phyloP scores from a whole-genome alignment of 2,329 filamentous ascomycete genomes.

The Xylariales sp. region DNA sequence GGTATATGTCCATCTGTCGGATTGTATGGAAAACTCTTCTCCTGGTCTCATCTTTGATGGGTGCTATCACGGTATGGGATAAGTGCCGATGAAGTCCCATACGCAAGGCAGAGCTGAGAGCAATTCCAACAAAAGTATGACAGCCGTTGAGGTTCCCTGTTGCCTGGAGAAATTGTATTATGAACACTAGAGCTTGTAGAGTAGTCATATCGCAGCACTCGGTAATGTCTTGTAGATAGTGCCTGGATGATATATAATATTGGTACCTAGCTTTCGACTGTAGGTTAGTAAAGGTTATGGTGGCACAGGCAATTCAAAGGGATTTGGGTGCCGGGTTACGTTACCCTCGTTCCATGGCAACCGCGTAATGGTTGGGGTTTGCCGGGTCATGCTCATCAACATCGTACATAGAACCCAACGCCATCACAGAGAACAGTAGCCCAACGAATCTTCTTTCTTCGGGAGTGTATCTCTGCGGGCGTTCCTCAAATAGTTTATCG shows the following conservation, averaged over 20 bases:
- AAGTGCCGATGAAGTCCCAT: constrained; percentile 71
- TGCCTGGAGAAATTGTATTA: constrained; percentile 72
- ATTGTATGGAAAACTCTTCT: constrained; percentile 61
- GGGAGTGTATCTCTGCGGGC: constrained; percentile 56
- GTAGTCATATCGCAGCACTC: constrained; percentile 67
- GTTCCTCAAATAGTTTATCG: constrained; percentile 70
- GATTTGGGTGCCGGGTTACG: no score
- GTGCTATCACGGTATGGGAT: constrained; percentile 53
- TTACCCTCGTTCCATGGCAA: constrained; percentile 54
- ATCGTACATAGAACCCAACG: constrained; percentile 69
- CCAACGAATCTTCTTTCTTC: constrained; percentile 67
- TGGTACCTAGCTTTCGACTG: constrained; percentile 49
- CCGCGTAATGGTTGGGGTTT: constrained; percentile 41
- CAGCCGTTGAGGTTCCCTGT: constrained; percentile 71
- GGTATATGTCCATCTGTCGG: constrained; percentile 62
- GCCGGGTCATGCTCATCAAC: constrained; percentile 51
- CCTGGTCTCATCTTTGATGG: constrained; percentile 56
- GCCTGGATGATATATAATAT: constrained; percentile 63
- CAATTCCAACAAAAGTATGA: constrained; percentile 73
- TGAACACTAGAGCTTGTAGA: constrained; percentile 68
- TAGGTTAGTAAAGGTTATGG: neutral
- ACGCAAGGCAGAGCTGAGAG: constrained; percentile 63
- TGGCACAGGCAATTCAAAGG: no score
- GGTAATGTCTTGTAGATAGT: constrained; percentile 57
- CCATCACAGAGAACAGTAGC: constrained; percentile 65